A percentile compares a stretch with the other conserved stretches of the same genome.
Conservation (phyloP, 2,329 filamentous ascomycete species). For the Pseudopithomyces maydicus region DNA sequence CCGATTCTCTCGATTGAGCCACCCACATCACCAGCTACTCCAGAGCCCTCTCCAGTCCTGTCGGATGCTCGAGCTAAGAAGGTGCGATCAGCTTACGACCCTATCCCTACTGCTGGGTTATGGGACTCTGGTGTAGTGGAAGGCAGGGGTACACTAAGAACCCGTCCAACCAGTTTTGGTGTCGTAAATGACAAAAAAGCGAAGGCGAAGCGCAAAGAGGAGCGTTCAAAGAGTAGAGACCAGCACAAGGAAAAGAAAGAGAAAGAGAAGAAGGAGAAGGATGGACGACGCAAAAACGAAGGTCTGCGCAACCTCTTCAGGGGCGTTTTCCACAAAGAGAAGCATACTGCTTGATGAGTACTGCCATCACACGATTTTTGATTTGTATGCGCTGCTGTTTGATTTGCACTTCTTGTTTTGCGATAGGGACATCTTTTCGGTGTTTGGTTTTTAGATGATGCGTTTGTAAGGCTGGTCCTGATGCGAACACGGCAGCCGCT, state of each 20-base stretch:
- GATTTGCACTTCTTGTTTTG: background rate
- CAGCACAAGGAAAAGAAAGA: constrained; percentile 21
- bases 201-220: constrained; percentile 34
- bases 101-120: constrained; percentile 39
- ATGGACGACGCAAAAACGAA: constrained; percentile 11
- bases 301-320: constrained; percentile 7
- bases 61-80: constrained; percentile 26
- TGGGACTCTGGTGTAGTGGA: constrained; percentile 43
- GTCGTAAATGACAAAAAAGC: constrained; percentile 39
- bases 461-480: background rate
- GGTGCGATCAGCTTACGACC: constrained; percentile 38
- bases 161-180: constrained; percentile 39
- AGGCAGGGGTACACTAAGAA: constrained; percentile 28
- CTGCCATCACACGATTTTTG: background rate
- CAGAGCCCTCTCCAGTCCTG: constrained; percentile 14
- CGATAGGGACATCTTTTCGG: background rate
- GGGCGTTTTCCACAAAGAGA: constrained; percentile 13
- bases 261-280: constrained; percentile 10
- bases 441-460: background rate
- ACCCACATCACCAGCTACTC: constrained; percentile 10
- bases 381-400: background rate
- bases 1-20: constrained; percentile 20
- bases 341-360: background rate
- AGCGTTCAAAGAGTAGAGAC: constrained; percentile 32
- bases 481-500: constrained; percentile 1